Evolutionary conservation across 2,329 filamentous ascomycete species (phyloP).

Genomic region (Neonectria faginata): DNA sequence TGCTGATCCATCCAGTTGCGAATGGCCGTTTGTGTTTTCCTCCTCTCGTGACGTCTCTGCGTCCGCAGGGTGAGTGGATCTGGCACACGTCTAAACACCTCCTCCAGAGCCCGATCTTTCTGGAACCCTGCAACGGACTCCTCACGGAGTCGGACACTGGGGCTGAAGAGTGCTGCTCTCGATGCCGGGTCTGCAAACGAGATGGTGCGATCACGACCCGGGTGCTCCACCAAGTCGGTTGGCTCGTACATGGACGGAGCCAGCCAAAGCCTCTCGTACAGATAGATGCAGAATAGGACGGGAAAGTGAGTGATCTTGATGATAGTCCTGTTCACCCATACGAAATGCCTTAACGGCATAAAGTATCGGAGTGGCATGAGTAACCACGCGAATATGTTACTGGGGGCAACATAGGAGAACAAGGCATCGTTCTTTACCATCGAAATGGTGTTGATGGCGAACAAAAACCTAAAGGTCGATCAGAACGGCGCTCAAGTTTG

Average conservation of each 20-base stretch:
- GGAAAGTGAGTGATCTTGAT: constrained; percentile 94
- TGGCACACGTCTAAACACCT: constrained; percentile 84
- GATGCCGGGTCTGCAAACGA: constrained; percentile 68
- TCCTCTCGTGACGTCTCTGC: constrained; percentile 71
- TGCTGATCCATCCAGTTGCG: constrained; percentile 89
- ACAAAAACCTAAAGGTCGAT: constrained; percentile 72
- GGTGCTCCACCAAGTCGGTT: constrained; percentile 85
- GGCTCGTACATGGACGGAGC: constrained; percentile 82
- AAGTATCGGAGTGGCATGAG: constrained; percentile 84
- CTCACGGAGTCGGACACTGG: constrained; percentile 78
- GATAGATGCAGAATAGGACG: constrained; percentile 84
- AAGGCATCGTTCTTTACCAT: constrained; percentile 99
- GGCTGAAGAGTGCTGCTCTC: constrained; percentile 77
- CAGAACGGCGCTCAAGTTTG: neutral
- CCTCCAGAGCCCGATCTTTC: constrained; percentile 89
- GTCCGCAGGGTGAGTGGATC: constrained; percentile 71
- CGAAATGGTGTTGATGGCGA: constrained; percentile 95
- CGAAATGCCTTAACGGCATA: constrained; percentile 83
- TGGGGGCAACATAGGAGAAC: constrained; percentile 92
- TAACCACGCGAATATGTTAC: constrained; percentile 91
- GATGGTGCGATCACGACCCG: constrained; percentile 63
- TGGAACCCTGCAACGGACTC: constrained; percentile 90
- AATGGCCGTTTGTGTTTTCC: constrained; percentile 83
- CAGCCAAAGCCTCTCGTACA: constrained; percentile 86
- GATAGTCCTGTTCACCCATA: constrained; percentile 86